A percentile compares a stretch with the other conserved stretches of the same genome.
phyloP scores from a whole-genome alignment of 805 yeast species.

The Starmerella cellae region DNA sequence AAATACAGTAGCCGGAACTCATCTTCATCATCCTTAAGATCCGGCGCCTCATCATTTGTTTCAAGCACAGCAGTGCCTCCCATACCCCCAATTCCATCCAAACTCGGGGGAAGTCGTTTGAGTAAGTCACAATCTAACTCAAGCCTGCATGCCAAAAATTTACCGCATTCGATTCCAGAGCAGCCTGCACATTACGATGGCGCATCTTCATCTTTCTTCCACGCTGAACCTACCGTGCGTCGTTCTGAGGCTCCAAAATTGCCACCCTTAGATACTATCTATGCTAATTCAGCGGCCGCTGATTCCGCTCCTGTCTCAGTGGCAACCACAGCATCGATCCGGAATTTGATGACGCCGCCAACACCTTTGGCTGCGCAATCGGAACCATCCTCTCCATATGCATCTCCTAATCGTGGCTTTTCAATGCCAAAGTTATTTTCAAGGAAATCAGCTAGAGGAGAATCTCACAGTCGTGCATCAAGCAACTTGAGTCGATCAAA shows the following conservation, averaged over 20 bases:
- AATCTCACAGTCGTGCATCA: background rate
- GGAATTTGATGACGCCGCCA: background rate
- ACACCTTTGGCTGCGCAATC: background rate
- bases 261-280: background rate
- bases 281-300: background rate
- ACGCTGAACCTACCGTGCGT: too few relatives aligned
- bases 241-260: too few relatives aligned
- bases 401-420: background rate
- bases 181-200: too few relatives aligned
- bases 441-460: background rate
- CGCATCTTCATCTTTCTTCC: too few relatives aligned
- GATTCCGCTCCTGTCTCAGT: background rate
- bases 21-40: background rate
- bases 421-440: background rate
- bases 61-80: too few relatives aligned
- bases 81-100: too few relatives aligned
- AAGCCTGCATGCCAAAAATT: too few relatives aligned
- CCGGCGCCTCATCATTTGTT: too few relatives aligned
- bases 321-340: background rate
- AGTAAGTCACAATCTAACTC: too few relatives aligned
- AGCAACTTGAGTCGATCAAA: background rate
- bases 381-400: background rate
- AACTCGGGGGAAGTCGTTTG: too few relatives aligned
- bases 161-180: too few relatives aligned
- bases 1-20: background rate